These are phyloP conservation scores for Daldinia grandis DNA, from an alignment of 495 filamentous ascomycete genomes.

Conservation along the genomic window DNA sequence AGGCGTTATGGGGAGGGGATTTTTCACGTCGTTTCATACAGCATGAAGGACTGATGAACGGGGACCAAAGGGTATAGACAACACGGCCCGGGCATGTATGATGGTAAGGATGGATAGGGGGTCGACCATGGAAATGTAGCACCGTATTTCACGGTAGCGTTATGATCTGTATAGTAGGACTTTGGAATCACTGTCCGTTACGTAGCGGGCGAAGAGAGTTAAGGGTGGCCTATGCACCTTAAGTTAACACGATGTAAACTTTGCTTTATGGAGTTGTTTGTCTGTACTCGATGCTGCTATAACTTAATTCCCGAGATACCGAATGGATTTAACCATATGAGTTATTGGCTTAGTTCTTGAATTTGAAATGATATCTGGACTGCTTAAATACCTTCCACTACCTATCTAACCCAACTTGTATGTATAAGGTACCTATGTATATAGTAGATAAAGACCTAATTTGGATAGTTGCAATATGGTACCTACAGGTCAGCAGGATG, in stretches of 20 bases:
- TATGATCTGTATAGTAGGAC: conserved; percentile 34
- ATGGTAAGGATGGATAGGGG: conserved; percentile 1
- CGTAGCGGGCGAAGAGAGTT: neutral
- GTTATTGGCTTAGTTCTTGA: too few relatives aligned
- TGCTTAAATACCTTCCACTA: too few relatives aligned
- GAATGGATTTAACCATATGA: too few relatives aligned
- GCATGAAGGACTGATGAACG: conserved; percentile 33
- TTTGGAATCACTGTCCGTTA: conserved; percentile 3
- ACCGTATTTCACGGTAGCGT: conserved; percentile 6
- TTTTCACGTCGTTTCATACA: conserved; percentile 20
- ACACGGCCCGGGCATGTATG: conserved; percentile 10
- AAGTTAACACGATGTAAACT: neutral
- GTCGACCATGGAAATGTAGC: conserved; percentile 11
- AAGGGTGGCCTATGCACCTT: neutral
- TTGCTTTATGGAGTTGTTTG: neutral
- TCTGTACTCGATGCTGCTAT: neutral
- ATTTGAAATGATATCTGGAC: too few relatives aligned
- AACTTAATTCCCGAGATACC: neutral
- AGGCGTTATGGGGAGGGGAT: conserved; percentile 40
- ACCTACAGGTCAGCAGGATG: too few relatives aligned
- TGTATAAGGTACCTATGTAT: too few relatives aligned
- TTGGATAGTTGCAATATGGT: too few relatives aligned
- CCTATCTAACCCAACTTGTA: too few relatives aligned
- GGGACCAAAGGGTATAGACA: conserved; percentile 29
- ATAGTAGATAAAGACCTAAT: too few relatives aligned